Percentiles rank a stretch among this genome's conserved stretches.
These are phyloP conservation scores for Fusarium tjaetaba DNA, from an alignment of 2,329 filamentous ascomycete species.

Conservation along the genomic window DNA sequence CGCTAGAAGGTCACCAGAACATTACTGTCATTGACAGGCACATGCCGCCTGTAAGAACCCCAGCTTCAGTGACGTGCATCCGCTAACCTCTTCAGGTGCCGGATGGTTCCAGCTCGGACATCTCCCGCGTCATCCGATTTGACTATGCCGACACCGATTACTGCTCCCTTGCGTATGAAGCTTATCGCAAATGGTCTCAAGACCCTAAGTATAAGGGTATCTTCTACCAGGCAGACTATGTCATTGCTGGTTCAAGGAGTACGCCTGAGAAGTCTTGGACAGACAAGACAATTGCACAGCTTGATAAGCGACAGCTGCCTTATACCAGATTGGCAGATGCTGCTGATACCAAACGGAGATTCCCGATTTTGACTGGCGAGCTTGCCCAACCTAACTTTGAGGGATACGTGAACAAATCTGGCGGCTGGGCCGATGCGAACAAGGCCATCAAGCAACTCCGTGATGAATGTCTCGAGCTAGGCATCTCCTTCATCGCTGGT, in stretches of 20 bases:
- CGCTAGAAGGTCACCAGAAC: constrained; percentile 43
- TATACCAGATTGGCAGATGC: constrained; percentile 8
- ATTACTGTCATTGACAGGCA: constrained; percentile 49
- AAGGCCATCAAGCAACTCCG: constrained; percentile 30
- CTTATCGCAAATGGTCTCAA: constrained; percentile 22
- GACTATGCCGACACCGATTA: constrained; percentile 74
- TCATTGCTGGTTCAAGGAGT: constrained; percentile 7
- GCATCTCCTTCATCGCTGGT: constrained; percentile 26
- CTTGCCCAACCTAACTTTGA: constrained; percentile 21
- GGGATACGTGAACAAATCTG: constrained; percentile 24
- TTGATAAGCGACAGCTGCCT: constrained; percentile 9
- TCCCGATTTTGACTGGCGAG: constrained; percentile 7
- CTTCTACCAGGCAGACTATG: constrained; percentile 13
- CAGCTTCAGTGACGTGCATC: not conserved
- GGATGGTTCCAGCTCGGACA: constrained; percentile 49
- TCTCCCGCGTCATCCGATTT: constrained; percentile 49
- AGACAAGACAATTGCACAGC: constrained; percentile 23
- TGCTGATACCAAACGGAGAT: not conserved
- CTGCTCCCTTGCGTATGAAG: constrained; percentile 59
- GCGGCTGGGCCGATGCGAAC: constrained; percentile 31
- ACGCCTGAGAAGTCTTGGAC: constrained; percentile 9
- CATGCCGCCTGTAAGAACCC: constrained; percentile 42
- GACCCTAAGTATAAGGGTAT: constrained; percentile 24
- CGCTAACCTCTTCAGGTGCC: constrained; percentile 31
- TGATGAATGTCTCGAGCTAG: constrained; percentile 25